phyloP scores from a whole-genome alignment of 2,329 filamentous ascomycete species.

The Aspergillus sp. region DNA sequence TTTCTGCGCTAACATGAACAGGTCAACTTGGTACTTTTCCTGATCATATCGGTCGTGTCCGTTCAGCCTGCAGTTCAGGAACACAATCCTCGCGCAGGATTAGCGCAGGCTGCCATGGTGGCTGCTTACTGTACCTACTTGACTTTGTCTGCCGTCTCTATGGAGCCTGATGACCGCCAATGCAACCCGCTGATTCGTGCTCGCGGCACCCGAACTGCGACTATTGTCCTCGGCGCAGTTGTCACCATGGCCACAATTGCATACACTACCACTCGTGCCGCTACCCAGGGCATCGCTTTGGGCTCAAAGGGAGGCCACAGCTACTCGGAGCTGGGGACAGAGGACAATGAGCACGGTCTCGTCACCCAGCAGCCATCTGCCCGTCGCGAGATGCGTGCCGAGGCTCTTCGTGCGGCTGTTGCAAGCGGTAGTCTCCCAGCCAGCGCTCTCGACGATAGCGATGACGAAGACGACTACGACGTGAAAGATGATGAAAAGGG shows the following conservation, averaged over 20 bases:
- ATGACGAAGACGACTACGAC: conserved; percentile 65
- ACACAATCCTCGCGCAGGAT: conserved; percentile 87
- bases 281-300: conserved; percentile 76
- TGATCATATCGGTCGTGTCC: conserved; percentile 80
- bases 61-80: conserved; percentile 90
- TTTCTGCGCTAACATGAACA: conserved; percentile 28
- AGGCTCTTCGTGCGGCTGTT: conserved; percentile 87
- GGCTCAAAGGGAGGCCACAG: conserved; percentile 55
- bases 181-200: conserved; percentile 91
- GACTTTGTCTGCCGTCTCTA: conserved; percentile 96
- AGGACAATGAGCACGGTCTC: conserved; percentile 79
- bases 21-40: conserved; percentile 83
- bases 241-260: conserved; percentile 96
- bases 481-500: conserved; percentile 85
- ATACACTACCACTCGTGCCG: conserved; percentile 95
- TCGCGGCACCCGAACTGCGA: conserved; percentile 85
- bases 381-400: conserved; percentile 88
- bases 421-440: conserved; percentile 91
- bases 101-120: conserved; percentile 98
- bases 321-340: conserved; percentile 66
- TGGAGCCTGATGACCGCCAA: conserved; percentile 93
- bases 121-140: conserved; percentile 98
- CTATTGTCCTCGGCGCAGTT: conserved; percentile 88
- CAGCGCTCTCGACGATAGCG: conserved; percentile 78
- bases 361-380: conserved; percentile 81